Conservation (phyloP, 768 basidiomycete species). For the Phaffia tasmanica region DNA sequence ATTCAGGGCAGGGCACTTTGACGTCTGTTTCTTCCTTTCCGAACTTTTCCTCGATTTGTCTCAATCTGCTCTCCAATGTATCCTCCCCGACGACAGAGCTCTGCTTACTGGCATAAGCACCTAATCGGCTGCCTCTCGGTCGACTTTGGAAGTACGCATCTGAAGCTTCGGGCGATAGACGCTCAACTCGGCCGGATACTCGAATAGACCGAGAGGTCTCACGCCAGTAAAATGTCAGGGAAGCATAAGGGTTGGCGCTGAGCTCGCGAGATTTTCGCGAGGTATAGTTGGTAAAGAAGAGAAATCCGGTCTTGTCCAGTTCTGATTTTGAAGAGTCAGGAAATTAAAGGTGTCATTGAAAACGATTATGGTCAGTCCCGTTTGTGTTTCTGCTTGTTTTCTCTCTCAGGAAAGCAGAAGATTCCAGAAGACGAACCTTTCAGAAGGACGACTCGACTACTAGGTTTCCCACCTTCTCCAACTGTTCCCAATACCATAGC, state of each 20-base stretch:
- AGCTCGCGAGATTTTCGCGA: conserved; percentile 85
- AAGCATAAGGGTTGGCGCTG: conserved; percentile 59
- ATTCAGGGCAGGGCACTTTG: conserved; percentile 17
- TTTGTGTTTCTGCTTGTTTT: background rate
- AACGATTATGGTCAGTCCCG: conserved; percentile 53
- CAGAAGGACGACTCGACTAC: conserved; percentile 21
- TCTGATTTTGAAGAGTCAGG: conserved; percentile 45
- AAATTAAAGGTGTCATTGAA: conserved; percentile 82
- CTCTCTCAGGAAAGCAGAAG: background rate
- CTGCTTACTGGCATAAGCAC: conserved; percentile 90
- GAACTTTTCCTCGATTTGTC: conserved; percentile 42
- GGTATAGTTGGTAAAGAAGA: conserved; percentile 94
- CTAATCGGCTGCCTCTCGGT: conserved; percentile 71
- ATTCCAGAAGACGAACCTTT: conserved; percentile 18
- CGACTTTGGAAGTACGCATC: conserved; percentile 70
- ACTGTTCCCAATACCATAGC: conserved; percentile 47
- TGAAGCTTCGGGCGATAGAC: conserved; percentile 58
- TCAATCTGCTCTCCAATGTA: conserved; percentile 34
- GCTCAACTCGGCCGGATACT: conserved; percentile 75
- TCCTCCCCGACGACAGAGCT: conserved; percentile 53
- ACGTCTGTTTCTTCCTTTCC: conserved; percentile 46
- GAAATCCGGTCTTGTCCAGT: conserved; percentile 69
- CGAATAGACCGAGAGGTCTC: conserved; percentile 71
- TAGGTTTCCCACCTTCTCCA: conserved; percentile 11
- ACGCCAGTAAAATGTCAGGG: conserved; percentile 82